Percentiles rank a stretch among this genome's conserved stretches.
phyloP scores from a whole-genome alignment of 139 green algal genomes.

The Tetradesmus lagerheimii region DNA sequence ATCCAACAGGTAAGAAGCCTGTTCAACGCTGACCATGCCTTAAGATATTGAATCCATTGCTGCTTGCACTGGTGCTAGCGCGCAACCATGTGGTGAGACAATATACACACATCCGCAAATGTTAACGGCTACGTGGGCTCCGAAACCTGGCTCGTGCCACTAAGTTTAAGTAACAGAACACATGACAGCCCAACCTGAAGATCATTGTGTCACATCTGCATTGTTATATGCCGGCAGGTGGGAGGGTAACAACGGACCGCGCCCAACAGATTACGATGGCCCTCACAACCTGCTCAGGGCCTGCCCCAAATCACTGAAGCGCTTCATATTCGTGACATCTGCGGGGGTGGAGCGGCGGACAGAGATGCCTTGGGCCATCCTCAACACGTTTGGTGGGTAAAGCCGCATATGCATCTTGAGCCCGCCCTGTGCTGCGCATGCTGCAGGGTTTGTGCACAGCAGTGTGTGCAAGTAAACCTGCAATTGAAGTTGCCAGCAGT shows the following conservation, averaged over 20 bases:
- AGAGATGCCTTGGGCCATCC: constrained; percentile 83
- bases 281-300: constrained; percentile 83
- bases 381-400: constrained; percentile 92
- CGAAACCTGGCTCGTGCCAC: too few relatives aligned
- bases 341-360: constrained; percentile 86
- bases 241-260: constrained; percentile 87
- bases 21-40: too few relatives aligned
- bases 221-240: constrained; percentile 69
- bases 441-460: too few relatives aligned
- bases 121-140: too few relatives aligned
- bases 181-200: neutral
- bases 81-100: too few relatives aligned
- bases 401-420: neutral
- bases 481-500: too few relatives aligned
- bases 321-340: constrained; percentile 91
- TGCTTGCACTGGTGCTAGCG: too few relatives aligned
- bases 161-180: too few relatives aligned
- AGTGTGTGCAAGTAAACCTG: too few relatives aligned
- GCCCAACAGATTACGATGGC: constrained; percentile 82
- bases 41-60: too few relatives aligned
- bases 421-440: neutral
- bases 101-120: too few relatives aligned
- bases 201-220: neutral
- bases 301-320: constrained; percentile 66
- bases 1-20: constrained; percentile 67